These are phyloP conservation scores for Spathaspora hagerdaliae DNA, from an alignment of 805 yeast species.

Conservation along the genomic window DNA sequence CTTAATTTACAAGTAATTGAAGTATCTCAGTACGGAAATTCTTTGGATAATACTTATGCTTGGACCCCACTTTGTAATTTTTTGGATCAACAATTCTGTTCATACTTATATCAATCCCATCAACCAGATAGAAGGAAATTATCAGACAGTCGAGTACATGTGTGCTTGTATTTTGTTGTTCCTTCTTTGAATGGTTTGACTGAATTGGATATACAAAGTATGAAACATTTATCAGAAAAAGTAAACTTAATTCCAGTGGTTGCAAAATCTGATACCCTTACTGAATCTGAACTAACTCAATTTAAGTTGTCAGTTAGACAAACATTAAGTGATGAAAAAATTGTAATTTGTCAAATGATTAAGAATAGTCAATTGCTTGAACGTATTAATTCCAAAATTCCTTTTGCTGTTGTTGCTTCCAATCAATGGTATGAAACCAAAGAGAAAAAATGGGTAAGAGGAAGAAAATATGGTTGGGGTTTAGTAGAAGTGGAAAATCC, in stretches of 20 bases:
- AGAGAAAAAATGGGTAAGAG: slow-evolving; percentile 50
- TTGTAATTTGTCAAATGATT: slow-evolving; percentile 29
- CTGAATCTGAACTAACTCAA: slow-evolving; percentile 17
- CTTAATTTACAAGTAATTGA: slow-evolving; percentile 64
- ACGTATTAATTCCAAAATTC: slow-evolving; percentile 43
- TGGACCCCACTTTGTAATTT: slow-evolving; percentile 53
- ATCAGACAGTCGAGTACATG: slow-evolving; percentile 72
- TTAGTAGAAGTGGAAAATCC: slow-evolving; percentile 76
- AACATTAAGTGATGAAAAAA: slow-evolving; percentile 19
- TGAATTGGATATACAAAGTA: slow-evolving; percentile 31
- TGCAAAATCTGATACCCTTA: slow-evolving; percentile 33
- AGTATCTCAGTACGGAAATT: slow-evolving; percentile 73
- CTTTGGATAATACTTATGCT: slow-evolving; percentile 42
- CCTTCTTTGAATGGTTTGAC: slow-evolving; percentile 56
- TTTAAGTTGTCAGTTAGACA: slow-evolving; percentile 23
- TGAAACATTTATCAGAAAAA: slow-evolving; percentile 28
- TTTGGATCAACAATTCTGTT: slow-evolving; percentile 75
- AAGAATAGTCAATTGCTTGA: slow-evolving; percentile 26
- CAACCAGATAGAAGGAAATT: slow-evolving; percentile 24
- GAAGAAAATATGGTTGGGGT: slow-evolving; percentile 85
- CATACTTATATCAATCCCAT: slow-evolving; percentile 66
- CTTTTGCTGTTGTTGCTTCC: slow-evolving; percentile 72
- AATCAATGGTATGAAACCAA: slow-evolving; percentile 29
- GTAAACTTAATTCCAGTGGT: slow-evolving; percentile 39
- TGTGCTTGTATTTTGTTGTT: slow-evolving; percentile 75